Conservation (phyloP, 352 stramenopile species). For the Phytophthora fragariae region DNA sequence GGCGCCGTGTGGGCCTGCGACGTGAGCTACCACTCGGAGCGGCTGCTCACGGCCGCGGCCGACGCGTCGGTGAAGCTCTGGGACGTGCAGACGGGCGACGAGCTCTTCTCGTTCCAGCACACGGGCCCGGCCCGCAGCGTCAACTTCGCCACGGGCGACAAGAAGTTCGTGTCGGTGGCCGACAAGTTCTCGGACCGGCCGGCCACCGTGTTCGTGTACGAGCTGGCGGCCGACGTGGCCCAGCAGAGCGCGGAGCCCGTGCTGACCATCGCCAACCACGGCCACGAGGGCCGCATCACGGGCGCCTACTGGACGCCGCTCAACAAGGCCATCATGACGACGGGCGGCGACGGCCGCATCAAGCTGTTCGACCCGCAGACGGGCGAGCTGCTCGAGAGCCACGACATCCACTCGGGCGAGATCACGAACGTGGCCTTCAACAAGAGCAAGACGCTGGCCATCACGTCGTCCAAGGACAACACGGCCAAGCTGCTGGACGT, state of each 20-base stretch:
- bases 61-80: constrained; percentile 94
- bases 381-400: constrained; percentile 75
- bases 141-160: constrained; percentile 89
- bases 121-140: constrained; percentile 85
- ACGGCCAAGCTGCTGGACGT: constrained; percentile 97
- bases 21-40: constrained; percentile 93
- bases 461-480: constrained; percentile 98
- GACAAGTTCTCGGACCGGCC: constrained; percentile 89
- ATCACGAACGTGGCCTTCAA: constrained; percentile 98
- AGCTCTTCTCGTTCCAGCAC: constrained; percentile 89
- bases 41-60: constrained; percentile 95
- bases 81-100: constrained; percentile 91
- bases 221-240: constrained; percentile 68
- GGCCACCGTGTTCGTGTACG: constrained; percentile 83
- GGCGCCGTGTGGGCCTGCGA: constrained; percentile 98
- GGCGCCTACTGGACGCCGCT: constrained; percentile 88
- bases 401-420: constrained; percentile 95
- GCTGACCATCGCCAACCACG: constrained; percentile 81
- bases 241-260: constrained; percentile 70
- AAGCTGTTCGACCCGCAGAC: constrained; percentile 86
- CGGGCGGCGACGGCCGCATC: constrained; percentile 79
- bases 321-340: constrained; percentile 90
- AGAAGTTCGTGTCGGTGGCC: constrained; percentile 83
- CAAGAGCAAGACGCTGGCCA: constrained; percentile 96
- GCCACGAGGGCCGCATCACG: constrained; percentile 83